Evolutionary conservation across 345 rosid species (phyloP).

Genomic region (Rhodamnia argentea): DNA sequence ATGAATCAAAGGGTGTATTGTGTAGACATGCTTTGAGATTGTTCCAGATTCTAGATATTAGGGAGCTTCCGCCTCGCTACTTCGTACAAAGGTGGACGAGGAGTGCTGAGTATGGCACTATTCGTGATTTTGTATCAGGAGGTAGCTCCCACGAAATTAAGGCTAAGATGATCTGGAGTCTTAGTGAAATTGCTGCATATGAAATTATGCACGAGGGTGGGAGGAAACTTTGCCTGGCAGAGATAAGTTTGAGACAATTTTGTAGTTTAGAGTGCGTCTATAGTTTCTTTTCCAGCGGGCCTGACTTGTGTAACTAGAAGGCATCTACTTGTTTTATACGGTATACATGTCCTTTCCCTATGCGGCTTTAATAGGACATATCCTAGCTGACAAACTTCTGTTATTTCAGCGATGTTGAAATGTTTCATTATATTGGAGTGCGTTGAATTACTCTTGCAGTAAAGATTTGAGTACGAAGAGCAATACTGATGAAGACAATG

Average conservation of each 20-base stretch:
- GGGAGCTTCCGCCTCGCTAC: slow-evolving; percentile 65
- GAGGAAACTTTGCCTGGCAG: slow-evolving; percentile 65
- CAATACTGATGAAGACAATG: not conserved
- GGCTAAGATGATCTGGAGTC: too few relatives aligned
- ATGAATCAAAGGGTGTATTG: slow-evolving; percentile 76
- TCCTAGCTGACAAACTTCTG: not conserved
- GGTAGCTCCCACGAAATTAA: too few relatives aligned
- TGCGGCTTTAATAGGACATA: not conserved
- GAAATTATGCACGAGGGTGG: slow-evolving; percentile 83
- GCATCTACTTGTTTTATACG: not conserved
- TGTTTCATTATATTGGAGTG: not conserved
- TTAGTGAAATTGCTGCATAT: slow-evolving; percentile 83
- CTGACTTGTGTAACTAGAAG: not conserved
- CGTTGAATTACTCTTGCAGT: not conserved
- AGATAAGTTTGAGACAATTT: slow-evolving; percentile 16
- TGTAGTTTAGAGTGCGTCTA: not conserved
- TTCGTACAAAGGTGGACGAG: slow-evolving; percentile 81
- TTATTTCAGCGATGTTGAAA: not conserved
- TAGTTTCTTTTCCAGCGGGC: slow-evolving; percentile 1
- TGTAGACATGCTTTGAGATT: slow-evolving; percentile 78
- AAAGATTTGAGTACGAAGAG: not conserved
- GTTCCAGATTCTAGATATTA: slow-evolving; percentile 52
- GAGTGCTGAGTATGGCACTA: slow-evolving; percentile 59
- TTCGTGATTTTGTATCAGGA: slow-evolving; percentile 46
- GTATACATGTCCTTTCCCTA: not conserved